phyloP scores from a whole-genome alignment of 2,329 filamentous ascomycete species.

The Clonostachys rosea region DNA sequence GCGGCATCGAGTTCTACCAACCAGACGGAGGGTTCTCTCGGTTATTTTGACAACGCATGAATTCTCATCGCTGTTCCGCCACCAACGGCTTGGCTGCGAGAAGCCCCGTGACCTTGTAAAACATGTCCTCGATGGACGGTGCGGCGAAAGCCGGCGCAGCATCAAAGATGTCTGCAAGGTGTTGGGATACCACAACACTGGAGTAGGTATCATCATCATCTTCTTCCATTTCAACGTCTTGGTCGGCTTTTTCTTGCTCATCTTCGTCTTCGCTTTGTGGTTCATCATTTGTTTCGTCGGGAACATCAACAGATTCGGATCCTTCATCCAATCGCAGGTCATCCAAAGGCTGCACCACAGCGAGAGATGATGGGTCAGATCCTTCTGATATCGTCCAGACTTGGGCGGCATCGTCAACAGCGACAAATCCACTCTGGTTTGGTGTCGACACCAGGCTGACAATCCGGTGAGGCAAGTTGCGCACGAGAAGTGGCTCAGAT shows the following conservation, averaged over 20 bases:
- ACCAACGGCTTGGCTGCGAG: constrained; percentile 52
- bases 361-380: constrained; percentile 46
- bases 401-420: constrained; percentile 72
- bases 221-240: constrained; percentile 39
- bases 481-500: constrained; percentile 53
- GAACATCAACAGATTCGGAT: constrained; percentile 23
- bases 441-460: constrained; percentile 63
- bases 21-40: too few species aligned
- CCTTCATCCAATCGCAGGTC: constrained; percentile 42
- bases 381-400: constrained; percentile 60
- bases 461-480: constrained; percentile 52
- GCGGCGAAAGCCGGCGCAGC: constrained; percentile 63
- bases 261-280: constrained; percentile 32
- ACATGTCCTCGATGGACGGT: constrained; percentile 70
- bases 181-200: constrained; percentile 59
- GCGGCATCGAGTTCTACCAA: too few species aligned
- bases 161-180: constrained; percentile 69
- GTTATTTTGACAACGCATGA: too few species aligned
- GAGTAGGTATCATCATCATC: constrained; percentile 33
- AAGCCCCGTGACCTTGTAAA: constrained; percentile 61
- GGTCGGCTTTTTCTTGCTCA: constrained; percentile 23
- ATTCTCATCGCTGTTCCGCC: constrained; percentile 4
- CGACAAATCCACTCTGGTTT: constrained; percentile 66
- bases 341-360: constrained; percentile 49
- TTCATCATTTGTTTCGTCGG: constrained; percentile 33